A percentile compares a stretch with the other conserved stretches of the same genome.
Conservation (phyloP, 495 filamentous ascomycete genomes). For the Paragyromitra xinjiangensis region DNA sequence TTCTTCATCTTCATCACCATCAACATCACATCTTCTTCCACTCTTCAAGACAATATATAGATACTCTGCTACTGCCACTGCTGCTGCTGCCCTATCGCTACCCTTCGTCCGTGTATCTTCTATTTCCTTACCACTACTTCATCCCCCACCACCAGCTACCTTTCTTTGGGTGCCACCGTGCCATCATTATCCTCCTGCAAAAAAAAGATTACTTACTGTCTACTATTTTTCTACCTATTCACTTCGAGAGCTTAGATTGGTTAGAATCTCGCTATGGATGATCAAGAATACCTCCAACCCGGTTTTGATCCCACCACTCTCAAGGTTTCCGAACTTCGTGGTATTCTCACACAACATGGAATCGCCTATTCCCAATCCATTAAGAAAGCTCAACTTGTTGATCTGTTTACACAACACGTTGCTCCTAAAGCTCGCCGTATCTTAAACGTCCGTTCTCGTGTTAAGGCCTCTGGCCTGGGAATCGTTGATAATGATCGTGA, state of each 20-base stretch:
- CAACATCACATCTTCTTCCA: background rate
- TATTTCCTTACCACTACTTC: constrained; percentile 1
- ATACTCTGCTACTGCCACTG: background rate
- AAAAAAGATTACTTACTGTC: background rate
- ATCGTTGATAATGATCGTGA: constrained; percentile 84
- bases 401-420: constrained; percentile 81
- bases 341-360: constrained; percentile 86
- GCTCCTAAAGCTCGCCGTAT: constrained; percentile 79
- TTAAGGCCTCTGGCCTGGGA: constrained; percentile 80
- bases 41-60: background rate
- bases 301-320: constrained; percentile 84
- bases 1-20: constrained; percentile 1
- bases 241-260: constrained; percentile 16
- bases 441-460: constrained; percentile 74
- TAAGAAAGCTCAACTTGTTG: constrained; percentile 87
- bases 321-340: constrained; percentile 84
- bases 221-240: constrained; percentile 7
- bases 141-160: constrained; percentile 6
- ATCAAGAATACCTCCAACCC: constrained; percentile 79
- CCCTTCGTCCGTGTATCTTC: background rate
- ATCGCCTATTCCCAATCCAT: constrained; percentile 82
- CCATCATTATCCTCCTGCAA: background rate
- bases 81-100: background rate
- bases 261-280: constrained; percentile 62
- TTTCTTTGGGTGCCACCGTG: background rate